Percentiles rank a stretch among this genome's conserved stretches.
phyloP scores from a whole-genome alignment of 805 yeast species.

The Pichia manshurica region DNA sequence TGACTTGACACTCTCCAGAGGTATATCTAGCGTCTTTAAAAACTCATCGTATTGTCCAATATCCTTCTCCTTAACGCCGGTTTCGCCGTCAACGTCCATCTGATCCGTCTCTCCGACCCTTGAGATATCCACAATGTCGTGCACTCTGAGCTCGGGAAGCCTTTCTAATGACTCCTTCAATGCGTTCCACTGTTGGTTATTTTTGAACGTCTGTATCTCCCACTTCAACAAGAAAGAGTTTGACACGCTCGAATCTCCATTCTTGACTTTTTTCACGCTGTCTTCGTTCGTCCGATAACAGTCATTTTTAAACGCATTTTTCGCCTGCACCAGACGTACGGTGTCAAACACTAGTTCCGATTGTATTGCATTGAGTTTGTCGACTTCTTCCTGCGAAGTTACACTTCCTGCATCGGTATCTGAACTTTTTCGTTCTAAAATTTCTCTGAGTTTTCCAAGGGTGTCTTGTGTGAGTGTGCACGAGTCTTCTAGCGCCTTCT shows the following conservation, averaged over 20 bases:
- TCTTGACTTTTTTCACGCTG: slow-evolving; percentile 13
- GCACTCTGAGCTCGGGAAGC: slow-evolving; percentile 20
- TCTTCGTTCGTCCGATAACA: slow-evolving; percentile 15
- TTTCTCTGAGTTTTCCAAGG: slow-evolving; percentile 9
- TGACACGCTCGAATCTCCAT: slow-evolving; percentile 5
- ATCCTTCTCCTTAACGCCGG: no score
- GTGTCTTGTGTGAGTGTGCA: slow-evolving; percentile 14
- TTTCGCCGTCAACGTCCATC: not conserved
- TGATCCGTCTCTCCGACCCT: slow-evolving; percentile 6
- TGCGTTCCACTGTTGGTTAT: slow-evolving; percentile 14
- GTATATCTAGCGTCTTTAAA: slow-evolving; percentile 1
- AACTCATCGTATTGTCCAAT: not conserved
- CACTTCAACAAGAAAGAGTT: slow-evolving; percentile 11
- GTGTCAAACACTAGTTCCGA: slow-evolving; percentile 19
- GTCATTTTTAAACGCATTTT: slow-evolving; percentile 20
- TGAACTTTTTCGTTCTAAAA: not conserved
- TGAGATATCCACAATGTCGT: slow-evolving; percentile 6
- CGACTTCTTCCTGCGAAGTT: slow-evolving; percentile 3
- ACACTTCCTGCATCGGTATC: no score
- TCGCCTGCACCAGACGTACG: slow-evolving; percentile 15
- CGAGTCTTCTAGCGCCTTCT: slow-evolving; percentile 17
- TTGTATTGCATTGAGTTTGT: slow-evolving; percentile 16
- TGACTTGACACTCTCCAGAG: not conserved
- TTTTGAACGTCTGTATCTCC: slow-evolving; percentile 18
- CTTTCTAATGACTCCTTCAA: slow-evolving; percentile 15